Percentiles rank a stretch among this genome's conserved stretches.
phyloP scores from a whole-genome alignment of 2,329 filamentous ascomycete species.

The Trichoderma semiorbis region DNA sequence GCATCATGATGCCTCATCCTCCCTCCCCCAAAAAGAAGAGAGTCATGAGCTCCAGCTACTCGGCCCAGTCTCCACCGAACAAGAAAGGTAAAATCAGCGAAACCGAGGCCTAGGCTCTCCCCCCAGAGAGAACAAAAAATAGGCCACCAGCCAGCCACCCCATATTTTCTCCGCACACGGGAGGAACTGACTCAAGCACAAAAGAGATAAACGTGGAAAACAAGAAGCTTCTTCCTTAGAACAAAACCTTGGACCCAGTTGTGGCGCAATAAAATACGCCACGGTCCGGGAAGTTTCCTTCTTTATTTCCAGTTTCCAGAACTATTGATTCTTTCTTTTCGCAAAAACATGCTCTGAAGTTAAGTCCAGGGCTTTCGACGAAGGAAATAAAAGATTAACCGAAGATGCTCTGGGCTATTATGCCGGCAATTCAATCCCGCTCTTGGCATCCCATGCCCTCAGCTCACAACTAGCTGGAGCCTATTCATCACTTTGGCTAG shows the following conservation, averaged over 20 bases:
- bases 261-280: neutral
- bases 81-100: neutral
- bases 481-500: neutral
- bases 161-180: constrained; percentile 14
- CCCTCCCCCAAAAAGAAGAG: neutral
- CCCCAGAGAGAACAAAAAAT: neutral
- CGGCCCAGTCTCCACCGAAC: neutral
- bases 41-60: neutral
- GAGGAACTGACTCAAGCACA: neutral
- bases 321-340: neutral
- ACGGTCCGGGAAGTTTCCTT: neutral
- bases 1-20: neutral
- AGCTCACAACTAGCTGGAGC: neutral
- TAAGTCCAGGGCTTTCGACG: too few relatives aligned
- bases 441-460: neutral
- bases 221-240: neutral
- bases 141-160: neutral
- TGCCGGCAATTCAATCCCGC: neutral
- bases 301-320: neutral
- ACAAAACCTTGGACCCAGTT: neutral
- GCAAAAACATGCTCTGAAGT: neutral
- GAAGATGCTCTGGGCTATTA: neutral
- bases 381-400: neutral
- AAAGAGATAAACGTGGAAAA: neutral
- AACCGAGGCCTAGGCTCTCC: neutral